Conservation (phyloP, 768 basidiomycete genomes). For the Mycena haematopus region DNA sequence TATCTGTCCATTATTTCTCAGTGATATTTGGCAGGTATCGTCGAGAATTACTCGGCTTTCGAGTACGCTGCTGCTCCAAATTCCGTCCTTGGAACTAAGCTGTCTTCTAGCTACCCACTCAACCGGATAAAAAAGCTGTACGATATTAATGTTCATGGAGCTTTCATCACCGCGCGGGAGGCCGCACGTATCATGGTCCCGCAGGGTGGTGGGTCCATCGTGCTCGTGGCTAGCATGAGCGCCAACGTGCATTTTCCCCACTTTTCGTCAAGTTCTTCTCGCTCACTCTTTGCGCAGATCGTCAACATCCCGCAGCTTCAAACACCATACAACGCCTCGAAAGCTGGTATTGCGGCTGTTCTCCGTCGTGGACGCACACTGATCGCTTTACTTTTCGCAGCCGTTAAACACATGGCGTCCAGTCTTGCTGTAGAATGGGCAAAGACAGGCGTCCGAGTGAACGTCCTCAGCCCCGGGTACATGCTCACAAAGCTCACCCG, state of each 20-base stretch:
- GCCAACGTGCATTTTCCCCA: slow-evolving; percentile 66
- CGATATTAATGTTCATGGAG: slow-evolving; percentile 94
- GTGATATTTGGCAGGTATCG: slow-evolving; percentile 60
- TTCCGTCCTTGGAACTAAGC: slow-evolving; percentile 15
- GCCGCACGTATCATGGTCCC: slow-evolving; percentile 93
- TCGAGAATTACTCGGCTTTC: slow-evolving; percentile 87
- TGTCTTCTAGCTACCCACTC: slow-evolving; percentile 71
- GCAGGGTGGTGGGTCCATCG: slow-evolving; percentile 77
- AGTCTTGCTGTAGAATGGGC: slow-evolving; percentile 98
- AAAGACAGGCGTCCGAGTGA: slow-evolving; percentile 85
- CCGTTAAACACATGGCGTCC: slow-evolving; percentile 93
- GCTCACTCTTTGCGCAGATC: slow-evolving; percentile 53
- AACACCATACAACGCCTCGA: slow-evolving; percentile 96
- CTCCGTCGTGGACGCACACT: neutral
- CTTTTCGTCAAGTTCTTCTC: slow-evolving; percentile 15
- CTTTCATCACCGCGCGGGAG: slow-evolving; percentile 95
- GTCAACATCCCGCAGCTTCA: slow-evolving; percentile 87
- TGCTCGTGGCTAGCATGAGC: slow-evolving; percentile 91
- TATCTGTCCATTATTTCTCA: neutral
- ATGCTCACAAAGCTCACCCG: slow-evolving; percentile 91
- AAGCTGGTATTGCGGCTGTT: slow-evolving; percentile 68
- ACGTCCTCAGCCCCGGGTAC: slow-evolving; percentile 84
- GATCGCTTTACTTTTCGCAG: slow-evolving; percentile 41
- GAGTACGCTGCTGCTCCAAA: slow-evolving; percentile 58
- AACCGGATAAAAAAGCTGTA: slow-evolving; percentile 84